phyloP scores from a whole-genome alignment of 306 rosid species.

The Cicer arietinum region DNA sequence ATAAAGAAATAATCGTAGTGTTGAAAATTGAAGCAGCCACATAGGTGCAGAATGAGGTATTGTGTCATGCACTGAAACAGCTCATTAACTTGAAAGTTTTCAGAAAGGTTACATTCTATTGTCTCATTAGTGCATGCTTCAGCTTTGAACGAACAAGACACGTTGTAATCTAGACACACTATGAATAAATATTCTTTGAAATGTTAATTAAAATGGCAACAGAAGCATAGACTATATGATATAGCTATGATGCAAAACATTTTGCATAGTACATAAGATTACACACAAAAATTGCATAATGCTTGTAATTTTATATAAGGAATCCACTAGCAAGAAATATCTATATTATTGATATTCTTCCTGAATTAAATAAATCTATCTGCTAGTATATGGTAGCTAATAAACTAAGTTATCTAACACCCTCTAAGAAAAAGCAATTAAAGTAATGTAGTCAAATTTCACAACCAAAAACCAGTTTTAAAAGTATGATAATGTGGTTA shows the following conservation, averaged over 20 bases:
- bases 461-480: not conserved
- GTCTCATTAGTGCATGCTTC: conserved; percentile 16
- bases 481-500: not conserved
- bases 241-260: not conserved
- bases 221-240: conserved; percentile 3
- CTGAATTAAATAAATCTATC: not conserved
- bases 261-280: not conserved
- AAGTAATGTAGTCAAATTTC: not conserved
- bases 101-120: not conserved
- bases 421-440: not conserved
- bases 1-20: not conserved
- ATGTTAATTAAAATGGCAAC: not conserved
- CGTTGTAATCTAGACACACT: not conserved
- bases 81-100: not conserved
- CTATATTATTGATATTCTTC: not conserved
- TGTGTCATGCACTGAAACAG: conserved; percentile 3
- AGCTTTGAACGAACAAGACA: not conserved
- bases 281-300: too few species aligned
- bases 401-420: not conserved
- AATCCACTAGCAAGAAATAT: too few species aligned
- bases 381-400: not conserved
- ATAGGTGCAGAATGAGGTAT: conserved; percentile 17
- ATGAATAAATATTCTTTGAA: not conserved
- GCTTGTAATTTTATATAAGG: too few species aligned
- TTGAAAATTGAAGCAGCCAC: conserved; percentile 16